phyloP scores from a whole-genome alignment of 108 stramenopile genomes.

The Epithemia pelagica region DNA sequence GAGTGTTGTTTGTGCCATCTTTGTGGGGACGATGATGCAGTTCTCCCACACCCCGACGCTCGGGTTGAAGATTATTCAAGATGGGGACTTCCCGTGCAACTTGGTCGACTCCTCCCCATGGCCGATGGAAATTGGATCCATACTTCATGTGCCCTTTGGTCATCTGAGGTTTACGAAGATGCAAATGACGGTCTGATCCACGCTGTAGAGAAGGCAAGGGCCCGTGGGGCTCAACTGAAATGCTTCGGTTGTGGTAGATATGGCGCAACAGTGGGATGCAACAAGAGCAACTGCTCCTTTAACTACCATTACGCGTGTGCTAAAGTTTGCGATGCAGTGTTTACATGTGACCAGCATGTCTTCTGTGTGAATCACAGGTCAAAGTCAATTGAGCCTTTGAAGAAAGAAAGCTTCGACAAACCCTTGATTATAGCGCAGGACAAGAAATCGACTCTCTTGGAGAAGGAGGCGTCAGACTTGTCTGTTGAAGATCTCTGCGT shows the following conservation, averaged over 20 bases:
- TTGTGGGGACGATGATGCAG: conserved; percentile 68
- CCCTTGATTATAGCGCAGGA: conserved; percentile 37
- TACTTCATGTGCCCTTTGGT: conserved; percentile 59
- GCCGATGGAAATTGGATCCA: conserved; percentile 55
- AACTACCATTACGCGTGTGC: conserved; percentile 69
- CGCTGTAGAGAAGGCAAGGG: conserved; percentile 50
- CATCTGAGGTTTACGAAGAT: conserved; percentile 55
- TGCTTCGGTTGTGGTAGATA: conserved; percentile 69
- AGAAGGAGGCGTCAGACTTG: conserved; percentile 15
- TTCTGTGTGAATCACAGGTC: conserved; percentile 38
- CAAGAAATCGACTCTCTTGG: conserved; percentile 14
- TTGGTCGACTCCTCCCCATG: conserved; percentile 59
- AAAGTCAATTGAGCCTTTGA: conserved; percentile 21
- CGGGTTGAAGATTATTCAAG: conserved; percentile 6
- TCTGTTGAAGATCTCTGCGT: conserved; percentile 21
- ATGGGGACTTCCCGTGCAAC: conserved; percentile 7
- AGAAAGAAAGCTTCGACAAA: conserved; percentile 42
- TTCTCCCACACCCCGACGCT: conserved; percentile 11
- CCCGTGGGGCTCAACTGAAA: conserved; percentile 50
- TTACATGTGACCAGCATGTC: conserved; percentile 42
- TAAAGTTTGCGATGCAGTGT: conserved; percentile 41
- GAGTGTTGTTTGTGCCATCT: conserved; percentile 53
- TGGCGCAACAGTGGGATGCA: conserved; percentile 58
- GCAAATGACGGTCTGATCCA: conserved; percentile 33
- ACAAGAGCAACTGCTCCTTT: conserved; percentile 35